Base-by-base conservation (phyloP, 116 monocot species). In the Dioscorea cayenensis region DNA sequence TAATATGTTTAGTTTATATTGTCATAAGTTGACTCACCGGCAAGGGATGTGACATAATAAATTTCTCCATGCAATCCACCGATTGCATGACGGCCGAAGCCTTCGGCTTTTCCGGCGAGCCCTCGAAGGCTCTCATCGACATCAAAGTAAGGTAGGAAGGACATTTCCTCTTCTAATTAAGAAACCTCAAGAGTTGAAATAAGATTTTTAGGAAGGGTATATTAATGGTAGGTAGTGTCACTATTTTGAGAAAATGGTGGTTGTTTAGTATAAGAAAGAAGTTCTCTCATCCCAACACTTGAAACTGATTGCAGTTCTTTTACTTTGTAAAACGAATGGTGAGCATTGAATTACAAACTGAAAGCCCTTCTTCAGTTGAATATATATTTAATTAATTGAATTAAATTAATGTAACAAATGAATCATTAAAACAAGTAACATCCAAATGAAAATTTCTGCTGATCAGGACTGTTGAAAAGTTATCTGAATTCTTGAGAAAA, bases 41-140 rank as follows among this genome's bases (percentile, higher is more conserved):
- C 77, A 25, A 91, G 68, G 55, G 55, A 85, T 50, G 87, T 92
- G 69, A 95, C 95, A 74, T 75, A 80, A 62, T 95, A 87, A 48
- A 87, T 28, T 28, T 66, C 49, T 11, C 95, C 92, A 51, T 89
- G 84, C 67, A 82, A 78, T n/a, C 95, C 95, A 1, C 95, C 95
- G 35, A 95, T 75, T 48, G 95, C 80, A 55, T 76, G 78, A 14
- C 85, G 81, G 67, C 92, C 95, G 75, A 92, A 95, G 36, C 95
- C 95, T 84, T 95, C 92, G 18, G 95, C 92, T 51, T 87, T 74
- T 9, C 83, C 85, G 58, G 95, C 92, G 10, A 95, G 82, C 51
- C 74, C 76, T 32, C 81, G 81, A 38, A 95, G 76, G 49, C 71
- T 55, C 17, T 55, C n/a, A 16, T 55, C 55, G 55, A 19, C 14